These are phyloP conservation scores for Podospora comata DNA, from an alignment of 495 filamentous ascomycete genomes.

Conservation along the genomic window DNA sequence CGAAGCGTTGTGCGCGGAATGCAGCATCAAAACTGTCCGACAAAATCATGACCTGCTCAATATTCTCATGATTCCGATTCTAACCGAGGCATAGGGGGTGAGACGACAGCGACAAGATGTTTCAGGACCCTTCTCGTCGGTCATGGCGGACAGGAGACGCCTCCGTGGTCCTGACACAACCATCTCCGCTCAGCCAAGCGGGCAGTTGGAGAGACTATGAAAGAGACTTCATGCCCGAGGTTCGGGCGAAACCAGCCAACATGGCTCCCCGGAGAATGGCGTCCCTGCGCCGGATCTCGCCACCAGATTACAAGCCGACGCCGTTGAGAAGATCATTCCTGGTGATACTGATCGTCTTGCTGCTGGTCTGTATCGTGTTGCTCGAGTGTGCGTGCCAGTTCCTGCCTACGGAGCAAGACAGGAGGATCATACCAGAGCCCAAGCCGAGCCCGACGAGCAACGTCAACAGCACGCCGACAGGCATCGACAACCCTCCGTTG, in stretches of 20 bases:
- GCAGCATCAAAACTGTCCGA: background rate
- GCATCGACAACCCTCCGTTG: background rate
- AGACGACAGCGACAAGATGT: background rate
- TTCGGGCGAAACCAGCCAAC: background rate
- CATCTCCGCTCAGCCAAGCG: slow-evolving; percentile 4
- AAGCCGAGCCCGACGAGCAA: background rate
- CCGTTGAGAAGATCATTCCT: slow-evolving; percentile 39
- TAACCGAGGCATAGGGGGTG: background rate
- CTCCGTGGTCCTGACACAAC: background rate
- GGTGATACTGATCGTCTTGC: slow-evolving; percentile 16
- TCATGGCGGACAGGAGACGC: background rate
- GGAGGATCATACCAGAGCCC: slow-evolving; percentile 10
- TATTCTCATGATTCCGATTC: background rate
- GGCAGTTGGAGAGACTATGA: slow-evolving; percentile 2
- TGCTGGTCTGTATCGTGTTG: slow-evolving; percentile 25
- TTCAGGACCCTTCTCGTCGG: background rate
- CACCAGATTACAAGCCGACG: slow-evolving; percentile 36
- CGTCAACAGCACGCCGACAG: background rate
- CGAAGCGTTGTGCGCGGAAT: background rate
- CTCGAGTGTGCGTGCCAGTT: slow-evolving; percentile 27
- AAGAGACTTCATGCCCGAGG: background rate
- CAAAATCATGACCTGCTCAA: background rate
- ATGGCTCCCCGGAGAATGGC: slow-evolving; percentile 3
- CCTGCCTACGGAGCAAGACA: slow-evolving; percentile 27
- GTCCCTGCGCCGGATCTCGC: background rate